Conservation (phyloP, 352 stramenopile species). For the Globisporangium sylvaticum region DNA sequence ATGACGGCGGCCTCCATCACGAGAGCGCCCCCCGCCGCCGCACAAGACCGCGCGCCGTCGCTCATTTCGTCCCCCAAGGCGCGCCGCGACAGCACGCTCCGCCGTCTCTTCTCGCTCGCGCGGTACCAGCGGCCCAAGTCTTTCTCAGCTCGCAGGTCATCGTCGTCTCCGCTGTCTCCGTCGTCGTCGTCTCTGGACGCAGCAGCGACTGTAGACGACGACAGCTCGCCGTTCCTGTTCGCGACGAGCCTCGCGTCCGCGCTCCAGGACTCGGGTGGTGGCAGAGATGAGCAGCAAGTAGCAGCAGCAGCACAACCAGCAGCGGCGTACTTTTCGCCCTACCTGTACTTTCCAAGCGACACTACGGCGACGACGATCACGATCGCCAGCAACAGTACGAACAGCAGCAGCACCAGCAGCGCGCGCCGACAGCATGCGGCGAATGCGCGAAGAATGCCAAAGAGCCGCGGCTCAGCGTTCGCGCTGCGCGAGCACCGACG, state of each 20-base stretch:
- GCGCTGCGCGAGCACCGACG: conserved; percentile 20
- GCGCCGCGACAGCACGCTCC: conserved; percentile 6
- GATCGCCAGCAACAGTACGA: neutral
- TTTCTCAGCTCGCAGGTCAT: neutral
- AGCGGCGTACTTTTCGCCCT: conserved; percentile 13
- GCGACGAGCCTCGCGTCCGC: conserved; percentile 14
- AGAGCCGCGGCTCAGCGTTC: conserved; percentile 14
- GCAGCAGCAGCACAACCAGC: neutral
- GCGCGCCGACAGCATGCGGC: neutral
- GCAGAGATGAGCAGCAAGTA: neutral
- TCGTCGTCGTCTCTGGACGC: neutral
- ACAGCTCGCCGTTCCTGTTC: conserved; percentile 12
- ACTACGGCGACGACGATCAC: neutral
- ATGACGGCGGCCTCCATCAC: neutral
- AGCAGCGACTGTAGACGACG: neutral
- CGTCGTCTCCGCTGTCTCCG: neutral
- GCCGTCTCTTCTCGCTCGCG: conserved; percentile 15
- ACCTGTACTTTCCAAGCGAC: conserved; percentile 15
- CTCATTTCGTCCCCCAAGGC: neutral
- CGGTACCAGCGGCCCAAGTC: neutral
- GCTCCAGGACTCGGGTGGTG: neutral
- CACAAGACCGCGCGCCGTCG: neutral
- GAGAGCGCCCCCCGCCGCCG: neutral
- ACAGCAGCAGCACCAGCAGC: neutral
- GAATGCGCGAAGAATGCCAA: neutral